These are phyloP conservation scores for Cyberlindnera petersonii DNA, from an alignment of 805 yeast species.

Conservation along the genomic window DNA sequence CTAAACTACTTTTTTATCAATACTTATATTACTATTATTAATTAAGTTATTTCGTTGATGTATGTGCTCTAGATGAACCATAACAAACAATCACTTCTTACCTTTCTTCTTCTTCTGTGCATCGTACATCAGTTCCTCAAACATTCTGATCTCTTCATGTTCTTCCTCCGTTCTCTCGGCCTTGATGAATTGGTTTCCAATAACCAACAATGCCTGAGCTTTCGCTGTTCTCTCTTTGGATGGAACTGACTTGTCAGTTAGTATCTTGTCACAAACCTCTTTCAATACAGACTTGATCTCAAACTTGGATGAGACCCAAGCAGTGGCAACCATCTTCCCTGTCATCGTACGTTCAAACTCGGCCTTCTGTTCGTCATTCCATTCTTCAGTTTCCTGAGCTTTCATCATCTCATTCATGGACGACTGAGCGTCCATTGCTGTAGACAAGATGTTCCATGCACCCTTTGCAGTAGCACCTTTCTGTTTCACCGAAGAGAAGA, in stretches of 20 bases:
- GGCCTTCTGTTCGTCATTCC: conserved; percentile 58
- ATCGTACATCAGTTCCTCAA: conserved; percentile 89
- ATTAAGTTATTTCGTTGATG: too few species aligned
- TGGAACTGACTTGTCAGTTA: conserved; percentile 62
- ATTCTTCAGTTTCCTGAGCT: conserved; percentile 54
- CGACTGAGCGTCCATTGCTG: conserved; percentile 85
- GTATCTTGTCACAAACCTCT: conserved; percentile 75
- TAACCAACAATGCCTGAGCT: conserved; percentile 71
- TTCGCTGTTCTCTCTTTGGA: conserved; percentile 61
- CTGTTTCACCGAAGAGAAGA: conserved; percentile 76
- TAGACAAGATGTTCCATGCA: conserved; percentile 74
- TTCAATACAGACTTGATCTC: conserved; percentile 80
- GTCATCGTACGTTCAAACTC: conserved; percentile 78
- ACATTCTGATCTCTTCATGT: conserved; percentile 85
- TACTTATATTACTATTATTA: too few species aligned
- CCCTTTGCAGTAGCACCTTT: conserved; percentile 81
- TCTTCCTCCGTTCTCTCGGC: conserved; percentile 80
- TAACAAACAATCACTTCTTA: conserved; percentile 9
- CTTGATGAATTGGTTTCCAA: conserved; percentile 65
- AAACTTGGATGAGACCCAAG: conserved; percentile 90
- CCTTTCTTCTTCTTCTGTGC: conserved; percentile 39
- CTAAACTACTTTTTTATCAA: too few species aligned
- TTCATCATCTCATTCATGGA: conserved; percentile 70
- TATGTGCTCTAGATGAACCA: too few species aligned
- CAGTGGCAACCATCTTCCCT: conserved; percentile 88